These are phyloP conservation scores for Ceratocystis papillata DNA, from an alignment of 2,329 filamentous ascomycete genomes.

Conservation along the genomic window DNA sequence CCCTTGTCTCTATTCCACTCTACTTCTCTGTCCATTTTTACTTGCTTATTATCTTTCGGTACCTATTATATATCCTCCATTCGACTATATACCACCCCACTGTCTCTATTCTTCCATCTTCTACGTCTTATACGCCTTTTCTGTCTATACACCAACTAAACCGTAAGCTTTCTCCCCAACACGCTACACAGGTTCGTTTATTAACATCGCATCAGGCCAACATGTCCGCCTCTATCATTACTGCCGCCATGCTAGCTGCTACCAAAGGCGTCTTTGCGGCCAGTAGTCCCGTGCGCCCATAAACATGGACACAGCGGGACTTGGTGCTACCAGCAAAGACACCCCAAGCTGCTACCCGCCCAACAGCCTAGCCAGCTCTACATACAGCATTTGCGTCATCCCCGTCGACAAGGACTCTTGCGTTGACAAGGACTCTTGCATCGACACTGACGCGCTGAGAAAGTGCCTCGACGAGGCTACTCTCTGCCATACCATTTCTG, in stretches of 20 bases:
- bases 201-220: neutral
- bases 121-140: neutral
- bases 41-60: neutral
- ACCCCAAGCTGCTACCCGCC: neutral
- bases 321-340: neutral
- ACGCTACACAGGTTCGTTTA: neutral
- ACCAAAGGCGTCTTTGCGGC: neutral
- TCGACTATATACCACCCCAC: neutral
- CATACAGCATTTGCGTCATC: conserved; percentile 4
- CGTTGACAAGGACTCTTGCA: neutral
- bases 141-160: neutral
- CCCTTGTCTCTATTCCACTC: neutral
- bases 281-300: neutral
- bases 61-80: neutral
- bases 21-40: neutral
- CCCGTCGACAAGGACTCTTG: neutral
- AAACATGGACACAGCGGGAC: neutral
- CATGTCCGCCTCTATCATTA: neutral
- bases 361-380: neutral
- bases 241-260: neutral
- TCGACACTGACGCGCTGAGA: neutral
- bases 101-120: conserved; percentile 3
- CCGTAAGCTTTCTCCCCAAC: neutral
- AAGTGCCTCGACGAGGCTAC: neutral
- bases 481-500: neutral